Evolutionary conservation across 2,329 filamentous ascomycete genomes (phyloP).

Genomic region (Nemania serpens): DNA sequence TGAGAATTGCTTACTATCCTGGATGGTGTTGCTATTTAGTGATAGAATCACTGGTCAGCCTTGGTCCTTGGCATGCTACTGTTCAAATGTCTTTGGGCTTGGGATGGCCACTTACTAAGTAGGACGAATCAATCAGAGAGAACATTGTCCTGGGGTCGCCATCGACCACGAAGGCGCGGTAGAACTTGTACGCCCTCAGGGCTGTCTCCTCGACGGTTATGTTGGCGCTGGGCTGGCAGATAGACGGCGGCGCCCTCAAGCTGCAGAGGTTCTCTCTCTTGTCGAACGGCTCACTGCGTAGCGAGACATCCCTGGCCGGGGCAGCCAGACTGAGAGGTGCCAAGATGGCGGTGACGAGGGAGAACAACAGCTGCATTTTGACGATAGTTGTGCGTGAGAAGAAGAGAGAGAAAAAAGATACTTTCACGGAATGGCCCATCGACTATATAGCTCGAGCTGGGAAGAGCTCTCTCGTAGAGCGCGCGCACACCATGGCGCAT

Average conservation of each 20-base stretch:
- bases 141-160: slow-evolving; percentile 48
- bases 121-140: slow-evolving; percentile 45
- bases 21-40: slow-evolving; percentile 45
- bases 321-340: slow-evolving; percentile 38
- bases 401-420: background rate
- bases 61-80: background rate
- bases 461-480: background rate
- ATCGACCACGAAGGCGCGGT: slow-evolving; percentile 48
- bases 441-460: slow-evolving; percentile 12
- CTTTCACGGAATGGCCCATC: background rate
- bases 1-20: slow-evolving; percentile 36
- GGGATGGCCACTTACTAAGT: slow-evolving; percentile 39
- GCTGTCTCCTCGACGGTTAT: slow-evolving; percentile 46
- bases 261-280: slow-evolving; percentile 47
- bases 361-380: slow-evolving; percentile 40
- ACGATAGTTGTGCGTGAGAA: background rate
- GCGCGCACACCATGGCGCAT: background rate
- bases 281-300: slow-evolving; percentile 27
- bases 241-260: slow-evolving; percentile 41
- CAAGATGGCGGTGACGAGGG: slow-evolving; percentile 35
- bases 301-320: slow-evolving; percentile 27
- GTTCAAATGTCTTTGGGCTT: background rate
- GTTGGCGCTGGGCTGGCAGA: slow-evolving; percentile 43
- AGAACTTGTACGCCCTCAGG: slow-evolving; percentile 46
- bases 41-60: background rate